phyloP scores from a whole-genome alignment of 202 grass and related monocot species.

The Eragrostis tef region DNA sequence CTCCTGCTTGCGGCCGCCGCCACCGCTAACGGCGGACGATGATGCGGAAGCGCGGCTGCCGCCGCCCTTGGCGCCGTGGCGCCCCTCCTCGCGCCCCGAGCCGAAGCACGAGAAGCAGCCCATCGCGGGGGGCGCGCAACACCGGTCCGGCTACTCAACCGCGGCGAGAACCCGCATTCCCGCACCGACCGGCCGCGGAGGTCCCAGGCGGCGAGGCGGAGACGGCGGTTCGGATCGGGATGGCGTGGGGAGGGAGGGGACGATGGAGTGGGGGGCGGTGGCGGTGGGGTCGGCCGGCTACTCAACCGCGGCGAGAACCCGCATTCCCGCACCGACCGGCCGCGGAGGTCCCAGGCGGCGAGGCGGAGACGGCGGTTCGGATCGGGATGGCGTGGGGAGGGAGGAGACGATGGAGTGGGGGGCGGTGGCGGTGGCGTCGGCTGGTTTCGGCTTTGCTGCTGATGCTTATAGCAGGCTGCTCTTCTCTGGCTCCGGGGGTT shows the following conservation, averaged over 20 bases:
- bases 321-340: conserved; percentile 38
- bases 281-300: conserved; percentile 20
- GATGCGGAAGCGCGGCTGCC: conserved; percentile 30
- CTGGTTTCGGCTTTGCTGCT: not conserved
- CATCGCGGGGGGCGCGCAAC: conserved; percentile 47
- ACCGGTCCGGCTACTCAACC: not conserved
- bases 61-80: conserved; percentile 47
- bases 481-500: not conserved
- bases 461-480: conserved; percentile 21
- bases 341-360: not conserved
- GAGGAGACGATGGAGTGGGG: not conserved
- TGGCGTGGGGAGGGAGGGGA: not conserved
- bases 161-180: conserved; percentile 50
- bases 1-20: conserved; percentile 47
- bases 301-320: conserved; percentile 31
- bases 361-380: not conserved
- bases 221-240: not conserved
- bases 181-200: not conserved
- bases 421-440: conserved; percentile 31
- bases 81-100: conserved; percentile 49
- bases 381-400: conserved; percentile 1
- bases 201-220: not conserved
- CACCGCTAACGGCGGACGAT: conserved; percentile 26
- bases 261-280: not conserved
- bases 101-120: conserved; percentile 92